Conservation (phyloP, 1,284 basidiomycete genomes). For the Malassezia vespertilionis region DNA sequence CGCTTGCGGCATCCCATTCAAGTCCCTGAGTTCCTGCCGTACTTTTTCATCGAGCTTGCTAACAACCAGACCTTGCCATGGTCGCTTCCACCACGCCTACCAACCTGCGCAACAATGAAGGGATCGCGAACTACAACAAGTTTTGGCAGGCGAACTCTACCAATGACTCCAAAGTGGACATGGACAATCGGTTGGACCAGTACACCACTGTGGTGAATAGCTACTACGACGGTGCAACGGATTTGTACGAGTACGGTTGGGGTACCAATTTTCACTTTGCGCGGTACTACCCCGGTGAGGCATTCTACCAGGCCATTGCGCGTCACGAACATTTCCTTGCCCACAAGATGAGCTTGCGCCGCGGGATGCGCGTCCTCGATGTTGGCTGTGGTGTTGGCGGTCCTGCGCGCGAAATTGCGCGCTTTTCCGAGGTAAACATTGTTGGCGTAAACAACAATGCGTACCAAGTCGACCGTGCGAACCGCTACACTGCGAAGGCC, state of each 20-base stretch:
- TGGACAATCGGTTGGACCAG: constrained; percentile 64
- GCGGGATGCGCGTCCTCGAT: constrained; percentile 90
- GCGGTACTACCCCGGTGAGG: constrained; percentile 91
- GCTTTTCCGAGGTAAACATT: constrained; percentile 75
- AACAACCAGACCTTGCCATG: neutral
- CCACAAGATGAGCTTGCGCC: constrained; percentile 53
- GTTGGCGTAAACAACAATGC: constrained; percentile 93
- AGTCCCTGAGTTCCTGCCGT: constrained; percentile 14
- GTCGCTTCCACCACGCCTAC: neutral
- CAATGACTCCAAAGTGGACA: constrained; percentile 62
- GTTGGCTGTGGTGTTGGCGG: constrained; percentile 97
- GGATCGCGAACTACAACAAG: constrained; percentile 80
- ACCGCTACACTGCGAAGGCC: constrained; percentile 68
- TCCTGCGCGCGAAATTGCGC: constrained; percentile 86
- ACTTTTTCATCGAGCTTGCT: neutral
- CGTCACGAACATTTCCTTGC: constrained; percentile 98
- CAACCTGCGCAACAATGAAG: constrained; percentile 65
- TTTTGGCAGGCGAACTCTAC: constrained; percentile 83
- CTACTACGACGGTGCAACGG: constrained; percentile 92
- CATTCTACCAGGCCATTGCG: constrained; percentile 68
- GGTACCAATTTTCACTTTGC: constrained; percentile 91
- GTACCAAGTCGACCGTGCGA: constrained; percentile 79
- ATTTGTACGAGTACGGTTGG: constrained; percentile 96
- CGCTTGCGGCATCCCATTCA: constrained; percentile 17
- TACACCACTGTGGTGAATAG: constrained; percentile 94